phyloP scores from a whole-genome alignment of 2,329 filamentous ascomycete genomes.

The Microsporum canis region DNA sequence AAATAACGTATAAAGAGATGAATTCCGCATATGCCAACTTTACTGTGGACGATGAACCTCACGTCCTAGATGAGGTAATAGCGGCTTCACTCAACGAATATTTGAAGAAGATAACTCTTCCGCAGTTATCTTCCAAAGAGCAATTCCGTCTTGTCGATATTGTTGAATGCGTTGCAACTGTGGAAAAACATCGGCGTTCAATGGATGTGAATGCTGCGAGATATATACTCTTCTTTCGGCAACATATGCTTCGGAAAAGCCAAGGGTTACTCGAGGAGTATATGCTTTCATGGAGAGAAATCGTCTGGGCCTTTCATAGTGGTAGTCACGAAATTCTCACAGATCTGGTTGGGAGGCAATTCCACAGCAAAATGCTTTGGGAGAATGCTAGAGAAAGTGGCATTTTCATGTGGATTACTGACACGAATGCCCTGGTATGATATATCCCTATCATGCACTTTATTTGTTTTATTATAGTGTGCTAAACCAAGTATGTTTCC shows the following conservation, averaged over 20 bases:
- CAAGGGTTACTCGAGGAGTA: conserved; percentile 50
- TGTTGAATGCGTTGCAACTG: conserved; percentile 69
- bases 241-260: conserved; percentile 60
- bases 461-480: neutral
- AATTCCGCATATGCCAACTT: conserved; percentile 43
- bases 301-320: conserved; percentile 37
- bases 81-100: conserved; percentile 63
- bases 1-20: conserved; percentile 37
- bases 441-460: conserved; percentile 9
- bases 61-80: conserved; percentile 58
- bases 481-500: conserved; percentile 2
- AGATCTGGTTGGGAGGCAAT: conserved; percentile 70
- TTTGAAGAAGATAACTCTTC: conserved; percentile 61
- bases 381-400: conserved; percentile 74
- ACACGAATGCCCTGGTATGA: conserved; percentile 61
- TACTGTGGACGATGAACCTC: conserved; percentile 44
- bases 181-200: conserved; percentile 76
- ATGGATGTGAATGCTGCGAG: conserved; percentile 83
- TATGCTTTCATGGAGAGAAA: conserved; percentile 44
- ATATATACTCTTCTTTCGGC: conserved; percentile 78
- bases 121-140: conserved; percentile 70
- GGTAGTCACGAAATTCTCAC: conserved; percentile 72
- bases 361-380: conserved; percentile 72
- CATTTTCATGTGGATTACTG: conserved; percentile 88
- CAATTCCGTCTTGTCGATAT: conserved; percentile 79